phyloP scores from a whole-genome alignment of 495 filamentous ascomycete genomes.

The Staphylotrichum tortipilum region DNA sequence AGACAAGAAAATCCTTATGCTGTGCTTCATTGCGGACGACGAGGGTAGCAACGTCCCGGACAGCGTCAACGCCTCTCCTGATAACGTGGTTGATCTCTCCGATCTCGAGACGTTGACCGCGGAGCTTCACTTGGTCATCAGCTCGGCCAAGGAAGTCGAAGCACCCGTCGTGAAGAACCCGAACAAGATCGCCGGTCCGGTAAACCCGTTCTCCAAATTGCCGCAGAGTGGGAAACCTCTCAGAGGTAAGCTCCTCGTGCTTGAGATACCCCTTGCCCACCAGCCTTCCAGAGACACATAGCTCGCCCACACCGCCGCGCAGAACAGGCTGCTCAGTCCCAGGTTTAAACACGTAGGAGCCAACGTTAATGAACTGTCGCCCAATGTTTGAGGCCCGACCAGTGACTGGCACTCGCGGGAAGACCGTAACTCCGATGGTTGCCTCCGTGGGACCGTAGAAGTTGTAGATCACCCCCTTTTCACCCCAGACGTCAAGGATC shows the following conservation, averaged over 20 bases:
- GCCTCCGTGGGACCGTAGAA: constrained; percentile 80
- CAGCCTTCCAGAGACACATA: constrained; percentile 77
- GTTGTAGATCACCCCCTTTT: constrained; percentile 58
- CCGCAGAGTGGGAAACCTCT: constrained; percentile 52
- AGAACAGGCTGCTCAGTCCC: constrained; percentile 60
- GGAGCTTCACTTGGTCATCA: constrained; percentile 74
- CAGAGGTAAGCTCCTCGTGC: constrained; percentile 55
- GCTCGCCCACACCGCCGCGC: constrained; percentile 73
- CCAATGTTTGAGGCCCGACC: constrained; percentile 83
- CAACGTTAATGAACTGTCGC: constrained; percentile 71
- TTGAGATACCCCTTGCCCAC: constrained; percentile 86
- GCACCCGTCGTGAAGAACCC: constrained; percentile 59
- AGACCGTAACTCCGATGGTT: constrained; percentile 82
- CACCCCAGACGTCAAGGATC: constrained; percentile 63
- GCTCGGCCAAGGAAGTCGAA: constrained; percentile 68
- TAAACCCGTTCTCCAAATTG: constrained; percentile 51
- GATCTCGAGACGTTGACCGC: constrained; percentile 70
- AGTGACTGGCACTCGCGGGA: constrained; percentile 56
- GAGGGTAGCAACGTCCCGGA: constrained; percentile 55
- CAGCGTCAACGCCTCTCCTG: constrained; percentile 33
- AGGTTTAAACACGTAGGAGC: constrained; percentile 66
- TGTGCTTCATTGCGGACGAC: constrained; percentile 50
- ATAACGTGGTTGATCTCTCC: constrained; percentile 66
- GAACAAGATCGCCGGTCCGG: constrained; percentile 71
- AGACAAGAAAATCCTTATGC: constrained; percentile 60